Percentiles rank a stretch among this genome's conserved stretches.
phyloP scores from a whole-genome alignment of 176 grass and related monocot species.

The Eragrostis nindensis region DNA sequence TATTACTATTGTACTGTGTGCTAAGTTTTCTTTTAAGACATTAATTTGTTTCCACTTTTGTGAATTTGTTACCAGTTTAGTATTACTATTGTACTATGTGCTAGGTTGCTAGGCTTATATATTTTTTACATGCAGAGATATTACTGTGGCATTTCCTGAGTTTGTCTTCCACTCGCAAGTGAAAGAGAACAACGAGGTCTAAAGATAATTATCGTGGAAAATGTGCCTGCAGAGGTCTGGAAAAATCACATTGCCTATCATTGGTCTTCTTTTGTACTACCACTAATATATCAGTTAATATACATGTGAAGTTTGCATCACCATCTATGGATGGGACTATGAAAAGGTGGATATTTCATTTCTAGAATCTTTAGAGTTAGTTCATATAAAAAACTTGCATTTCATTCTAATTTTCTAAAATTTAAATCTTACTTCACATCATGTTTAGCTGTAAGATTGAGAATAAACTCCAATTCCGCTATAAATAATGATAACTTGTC shows the following conservation, averaged over 20 bases:
- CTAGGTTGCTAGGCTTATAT: background rate
- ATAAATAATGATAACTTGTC: too few species aligned
- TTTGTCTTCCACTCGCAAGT: constrained; percentile 35
- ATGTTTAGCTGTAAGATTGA: too few species aligned
- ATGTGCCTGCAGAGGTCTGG: background rate
- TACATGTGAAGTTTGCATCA: too few species aligned
- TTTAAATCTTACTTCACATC: too few species aligned
- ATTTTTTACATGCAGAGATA: constrained; percentile 9
- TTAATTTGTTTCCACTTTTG: background rate
- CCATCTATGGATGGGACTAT: too few species aligned
- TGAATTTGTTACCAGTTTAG: too few species aligned
- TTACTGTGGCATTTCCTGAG: constrained; percentile 21
- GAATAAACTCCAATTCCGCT: too few species aligned
- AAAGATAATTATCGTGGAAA: background rate
- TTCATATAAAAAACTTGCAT: too few species aligned
- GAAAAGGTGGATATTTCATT: too few species aligned
- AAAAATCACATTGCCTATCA: background rate
- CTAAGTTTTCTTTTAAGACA: background rate
- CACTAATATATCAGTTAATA: too few species aligned
- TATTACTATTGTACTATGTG: background rate
- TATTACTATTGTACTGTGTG: background rate
- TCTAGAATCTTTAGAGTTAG: too few species aligned
- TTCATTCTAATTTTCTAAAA: too few species aligned
- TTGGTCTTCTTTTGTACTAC: background rate
- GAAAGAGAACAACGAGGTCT: background rate